phyloP scores from a whole-genome alignment of 495 filamentous ascomycete genomes.

The Apiosordaria backusii region DNA sequence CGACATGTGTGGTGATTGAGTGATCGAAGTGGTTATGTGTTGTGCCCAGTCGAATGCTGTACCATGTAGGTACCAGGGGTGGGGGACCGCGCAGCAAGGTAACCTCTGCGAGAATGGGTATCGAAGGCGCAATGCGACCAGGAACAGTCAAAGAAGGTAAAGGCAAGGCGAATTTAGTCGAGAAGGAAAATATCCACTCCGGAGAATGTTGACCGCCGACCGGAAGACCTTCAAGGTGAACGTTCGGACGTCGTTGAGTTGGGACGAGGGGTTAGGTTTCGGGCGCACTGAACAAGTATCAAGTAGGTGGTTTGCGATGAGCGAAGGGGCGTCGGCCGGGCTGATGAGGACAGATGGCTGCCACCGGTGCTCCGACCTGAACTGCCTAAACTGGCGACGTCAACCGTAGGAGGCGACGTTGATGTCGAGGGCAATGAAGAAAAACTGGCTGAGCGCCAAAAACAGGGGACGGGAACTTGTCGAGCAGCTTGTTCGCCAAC shows the following conservation, averaged over 20 bases:
- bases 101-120: neutral
- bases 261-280: constrained; percentile 9
- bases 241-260: neutral
- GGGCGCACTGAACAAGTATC: neutral
- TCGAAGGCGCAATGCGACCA: neutral
- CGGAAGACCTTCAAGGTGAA: neutral
- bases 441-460: neutral
- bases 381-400: neutral
- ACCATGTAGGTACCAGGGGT: no score
- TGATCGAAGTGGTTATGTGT: neutral
- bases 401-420: neutral
- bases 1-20: neutral
- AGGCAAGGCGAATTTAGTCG: neutral
- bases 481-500: neutral
- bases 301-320: neutral
- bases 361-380: neutral
- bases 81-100: no score
- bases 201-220: neutral
- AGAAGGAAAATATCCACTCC: no score
- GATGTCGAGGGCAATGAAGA: neutral
- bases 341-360: neutral
- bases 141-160: neutral
- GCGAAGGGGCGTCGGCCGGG: neutral
- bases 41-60: no score
- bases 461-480: neutral